phyloP scores from a whole-genome alignment of 176 grass and related monocot genomes.

The Rhipidocladum racemiflorum region DNA sequence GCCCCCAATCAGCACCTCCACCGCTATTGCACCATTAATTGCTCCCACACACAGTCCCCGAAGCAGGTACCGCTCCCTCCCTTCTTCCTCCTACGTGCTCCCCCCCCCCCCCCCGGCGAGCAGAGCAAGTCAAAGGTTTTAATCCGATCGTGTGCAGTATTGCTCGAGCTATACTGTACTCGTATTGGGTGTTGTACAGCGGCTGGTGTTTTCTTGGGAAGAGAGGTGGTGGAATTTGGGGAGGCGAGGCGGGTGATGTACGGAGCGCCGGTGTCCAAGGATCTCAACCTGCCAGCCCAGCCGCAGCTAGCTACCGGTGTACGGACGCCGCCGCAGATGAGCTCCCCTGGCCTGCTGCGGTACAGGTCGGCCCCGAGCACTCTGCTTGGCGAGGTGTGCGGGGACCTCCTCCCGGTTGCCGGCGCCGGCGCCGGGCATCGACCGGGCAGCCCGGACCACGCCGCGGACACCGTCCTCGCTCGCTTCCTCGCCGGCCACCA shows the following conservation, averaged over 20 bases:
- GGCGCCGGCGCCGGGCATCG: slow-evolving; percentile 18
- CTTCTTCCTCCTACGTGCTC: background rate
- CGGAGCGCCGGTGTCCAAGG: slow-evolving; percentile 63
- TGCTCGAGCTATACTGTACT: background rate
- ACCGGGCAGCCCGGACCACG: slow-evolving; percentile 4
- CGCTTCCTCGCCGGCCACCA: slow-evolving; percentile 47
- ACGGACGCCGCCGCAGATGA: slow-evolving; percentile 57
- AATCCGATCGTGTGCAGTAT: background rate
- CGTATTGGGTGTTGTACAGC: background rate
- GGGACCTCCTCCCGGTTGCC: slow-evolving; percentile 38
- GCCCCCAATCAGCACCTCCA: background rate
- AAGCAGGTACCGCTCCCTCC: background rate
- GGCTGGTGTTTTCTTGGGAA: background rate
- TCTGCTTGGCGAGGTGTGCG: slow-evolving; percentile 59
- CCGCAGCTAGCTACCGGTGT: background rate
- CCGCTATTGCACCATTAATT: slow-evolving; percentile 8
- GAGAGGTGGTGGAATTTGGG: background rate
- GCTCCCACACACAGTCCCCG: background rate
- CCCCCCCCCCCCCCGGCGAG: background rate
- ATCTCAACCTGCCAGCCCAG: slow-evolving; percentile 67
- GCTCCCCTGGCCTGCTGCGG: slow-evolving; percentile 62
- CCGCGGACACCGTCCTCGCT: slow-evolving; percentile 55
- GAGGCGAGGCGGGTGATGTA: slow-evolving; percentile 52
- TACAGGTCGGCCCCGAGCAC: slow-evolving; percentile 85
- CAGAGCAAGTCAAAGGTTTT: background rate